Evolutionary conservation across 306 rosid species (phyloP), one percentile per base, ranked within the genome.

Genomic region (Pachyrhizus erosus): DNA sequence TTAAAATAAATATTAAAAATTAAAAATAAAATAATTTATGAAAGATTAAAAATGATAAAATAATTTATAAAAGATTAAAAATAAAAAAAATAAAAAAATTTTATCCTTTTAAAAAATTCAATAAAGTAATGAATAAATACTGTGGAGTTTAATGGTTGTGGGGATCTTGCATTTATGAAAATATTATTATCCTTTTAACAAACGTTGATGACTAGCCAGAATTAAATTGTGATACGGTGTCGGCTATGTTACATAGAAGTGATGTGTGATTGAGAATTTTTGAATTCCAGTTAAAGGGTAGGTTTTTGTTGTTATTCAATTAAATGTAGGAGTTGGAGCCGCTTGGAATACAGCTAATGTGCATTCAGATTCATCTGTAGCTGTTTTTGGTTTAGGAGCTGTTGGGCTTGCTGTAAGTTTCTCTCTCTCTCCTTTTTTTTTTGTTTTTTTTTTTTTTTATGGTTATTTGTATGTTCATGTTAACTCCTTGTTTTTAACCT

Each of bases 341-440:
- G 98, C 92, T 48, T 94, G 98, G 98, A 94, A 94, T 33, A 89
- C 70, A 0, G 98, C 97, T 2, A 78, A 94, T 71, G 92, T 92
- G 15, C 85, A 87, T 42, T 24, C 80, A 8, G 91, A 87, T 27
- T 89, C 98, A 5, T 80, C 88, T 0, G 91, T 91, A 0, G 98
- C 93, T 1, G 17, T 94, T 58, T 92, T 94, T 57, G 97, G 97
- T 34, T 80, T 94, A 57, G 98, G 98, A 1, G 90, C 92, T 7
- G 97, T 94, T 34, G 98, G 98, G 0, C 94, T 94, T 0, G 98
- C 98, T 1, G 97, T 92, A 76, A 85, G 92, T 65, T 73, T 27
- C n/a, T 68, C 66, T 11, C 48, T n/a, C n/a, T n/a, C n/a, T n/a
- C n/a, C n/a, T n/a, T n/a, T n/a, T n/a, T n/a, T n/a, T n/a, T n/a